These are phyloP conservation scores for Hirsutella thompsonii DNA, from an alignment of 2,329 filamentous ascomycete genomes.

Conservation along the genomic window DNA sequence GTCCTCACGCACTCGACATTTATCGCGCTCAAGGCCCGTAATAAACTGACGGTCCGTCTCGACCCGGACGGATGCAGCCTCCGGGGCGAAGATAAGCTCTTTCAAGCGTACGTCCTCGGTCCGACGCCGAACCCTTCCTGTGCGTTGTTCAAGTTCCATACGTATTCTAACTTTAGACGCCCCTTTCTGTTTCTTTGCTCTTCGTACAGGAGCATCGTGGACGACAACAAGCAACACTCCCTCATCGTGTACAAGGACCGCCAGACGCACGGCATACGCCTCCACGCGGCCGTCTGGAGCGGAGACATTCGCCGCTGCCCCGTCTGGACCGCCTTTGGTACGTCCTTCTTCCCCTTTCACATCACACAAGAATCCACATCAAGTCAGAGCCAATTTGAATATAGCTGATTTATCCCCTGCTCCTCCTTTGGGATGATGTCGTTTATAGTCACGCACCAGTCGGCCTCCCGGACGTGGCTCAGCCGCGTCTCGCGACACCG, in stretches of 20 bases:
- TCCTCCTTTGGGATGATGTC: no score
- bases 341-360: no score
- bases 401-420: no score
- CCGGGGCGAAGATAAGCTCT: conserved; percentile 34
- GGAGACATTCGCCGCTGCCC: conserved; percentile 41
- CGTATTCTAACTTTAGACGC: no score
- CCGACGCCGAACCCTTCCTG: no score
- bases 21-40: conserved; percentile 40
- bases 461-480: conserved; percentile 35
- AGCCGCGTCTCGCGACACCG: conserved; percentile 30
- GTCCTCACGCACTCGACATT: conserved; percentile 47
- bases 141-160: no score
- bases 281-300: conserved; percentile 43
- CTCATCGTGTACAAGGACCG: conserved; percentile 41
- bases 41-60: conserved; percentile 28
- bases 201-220: conserved; percentile 41
- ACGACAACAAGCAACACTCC: conserved; percentile 39
- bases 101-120: conserved; percentile 36
- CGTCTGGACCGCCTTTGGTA: conserved; percentile 53
- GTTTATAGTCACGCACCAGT: conserved; percentile 42
- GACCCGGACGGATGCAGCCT: conserved; percentile 33
- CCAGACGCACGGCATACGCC: conserved; percentile 32
- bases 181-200: no score
- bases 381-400: no score
- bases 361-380: no score